Percentiles rank a stretch among this genome's conserved stretches.
phyloP scores from a whole-genome alignment of 2,329 filamentous ascomycete genomes.

The Aspergillus felis region DNA sequence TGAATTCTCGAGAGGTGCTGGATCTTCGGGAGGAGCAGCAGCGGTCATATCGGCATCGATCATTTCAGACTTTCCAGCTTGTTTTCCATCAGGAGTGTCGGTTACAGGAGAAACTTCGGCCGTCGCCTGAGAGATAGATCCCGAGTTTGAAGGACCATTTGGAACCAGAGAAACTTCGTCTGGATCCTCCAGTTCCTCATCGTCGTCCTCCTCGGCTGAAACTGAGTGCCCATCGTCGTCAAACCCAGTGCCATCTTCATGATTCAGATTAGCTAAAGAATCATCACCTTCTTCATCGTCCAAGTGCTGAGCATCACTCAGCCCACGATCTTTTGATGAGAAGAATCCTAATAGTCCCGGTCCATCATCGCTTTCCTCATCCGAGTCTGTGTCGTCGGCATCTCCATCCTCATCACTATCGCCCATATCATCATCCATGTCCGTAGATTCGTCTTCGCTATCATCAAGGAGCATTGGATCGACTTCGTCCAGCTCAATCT shows the following conservation, averaged over 20 bases:
- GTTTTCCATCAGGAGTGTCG: constrained; percentile 8
- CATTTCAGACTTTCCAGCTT: constrained; percentile 1
- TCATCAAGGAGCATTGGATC: constrained; percentile 44
- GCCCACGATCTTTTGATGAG: constrained; percentile 37
- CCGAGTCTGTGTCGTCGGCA: constrained; percentile 51
- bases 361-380: constrained; percentile 39
- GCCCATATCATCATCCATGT: constrained; percentile 48
- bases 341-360: constrained; percentile 47
- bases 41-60: constrained; percentile 1
- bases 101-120: constrained; percentile 24
- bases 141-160: constrained; percentile 27
- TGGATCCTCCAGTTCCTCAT: constrained; percentile 25
- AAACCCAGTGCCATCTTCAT: constrained; percentile 20
- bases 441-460: constrained; percentile 44
- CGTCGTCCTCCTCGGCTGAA: constrained; percentile 24
- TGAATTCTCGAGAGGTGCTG: background rate
- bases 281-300: constrained; percentile 33
- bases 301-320: constrained; percentile 9
- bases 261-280: constrained; percentile 36
- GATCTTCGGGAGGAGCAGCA: constrained; percentile 9
- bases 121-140: constrained; percentile 26
- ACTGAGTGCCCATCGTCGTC: constrained; percentile 23
- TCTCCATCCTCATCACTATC: constrained; percentile 44
- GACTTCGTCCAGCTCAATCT: constrained; percentile 39
- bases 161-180: constrained; percentile 36